phyloP scores from a whole-genome alignment of 2,329 filamentous ascomycete species.

The Chrysosporium keratinophilum region DNA sequence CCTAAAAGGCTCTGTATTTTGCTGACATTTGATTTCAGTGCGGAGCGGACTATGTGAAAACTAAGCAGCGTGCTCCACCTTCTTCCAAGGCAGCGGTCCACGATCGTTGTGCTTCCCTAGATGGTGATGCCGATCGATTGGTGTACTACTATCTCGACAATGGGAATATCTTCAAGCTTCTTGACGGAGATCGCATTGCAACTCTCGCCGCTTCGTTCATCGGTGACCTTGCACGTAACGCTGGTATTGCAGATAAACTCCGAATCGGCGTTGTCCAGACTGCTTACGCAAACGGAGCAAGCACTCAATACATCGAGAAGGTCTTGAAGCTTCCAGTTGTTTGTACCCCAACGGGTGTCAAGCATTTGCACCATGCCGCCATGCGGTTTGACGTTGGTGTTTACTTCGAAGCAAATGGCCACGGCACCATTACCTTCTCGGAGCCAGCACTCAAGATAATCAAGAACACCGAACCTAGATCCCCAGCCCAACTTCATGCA shows the following conservation, averaged over 20 bases:
- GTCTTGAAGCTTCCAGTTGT: constrained; percentile 80
- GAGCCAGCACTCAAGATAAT: constrained; percentile 70
- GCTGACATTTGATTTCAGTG: constrained; percentile 44
- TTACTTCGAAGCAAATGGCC: constrained; percentile 97
- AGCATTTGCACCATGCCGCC: constrained; percentile 95
- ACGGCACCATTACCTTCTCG: constrained; percentile 93
- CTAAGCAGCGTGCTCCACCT: constrained; percentile 80
- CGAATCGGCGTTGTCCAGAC: constrained; percentile 94
- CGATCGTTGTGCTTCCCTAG: constrained; percentile 77
- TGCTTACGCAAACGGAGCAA: constrained; percentile 92
- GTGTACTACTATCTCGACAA: constrained; percentile 90
- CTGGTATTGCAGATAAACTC: constrained; percentile 67
- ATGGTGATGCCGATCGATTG: constrained; percentile 89
- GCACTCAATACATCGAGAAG: constrained; percentile 83
- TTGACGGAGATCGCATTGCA: constrained; percentile 94
- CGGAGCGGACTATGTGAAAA: constrained; percentile 96
- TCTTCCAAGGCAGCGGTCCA: constrained; percentile 65
- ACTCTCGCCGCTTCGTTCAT: constrained; percentile 91
- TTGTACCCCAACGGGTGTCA: constrained; percentile 91
- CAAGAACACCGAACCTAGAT: constrained; percentile 69
- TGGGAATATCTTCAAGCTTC: constrained; percentile 73
- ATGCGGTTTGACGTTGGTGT: constrained; percentile 90
- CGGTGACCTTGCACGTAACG: constrained; percentile 70
- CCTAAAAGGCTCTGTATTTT: constrained; percentile 15
- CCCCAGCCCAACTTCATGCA: constrained; percentile 81